These are phyloP conservation scores for Pueraria montana DNA, from an alignment of 306 rosid genomes.

Conservation along the genomic window DNA sequence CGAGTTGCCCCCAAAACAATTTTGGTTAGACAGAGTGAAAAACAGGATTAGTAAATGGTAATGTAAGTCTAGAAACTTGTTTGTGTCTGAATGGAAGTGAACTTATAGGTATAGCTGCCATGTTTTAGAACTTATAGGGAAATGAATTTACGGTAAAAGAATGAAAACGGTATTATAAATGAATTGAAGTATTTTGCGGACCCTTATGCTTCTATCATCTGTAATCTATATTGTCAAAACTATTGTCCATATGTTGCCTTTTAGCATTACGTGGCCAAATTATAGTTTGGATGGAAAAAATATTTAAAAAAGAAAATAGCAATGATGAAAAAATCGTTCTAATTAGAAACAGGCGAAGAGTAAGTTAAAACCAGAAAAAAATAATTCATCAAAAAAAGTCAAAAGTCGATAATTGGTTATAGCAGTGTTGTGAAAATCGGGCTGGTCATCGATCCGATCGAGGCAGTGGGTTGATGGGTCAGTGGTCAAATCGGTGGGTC, in stretches of 20 bases:
- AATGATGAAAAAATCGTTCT: neutral
- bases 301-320: neutral
- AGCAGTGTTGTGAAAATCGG: too few species aligned
- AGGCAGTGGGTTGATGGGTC: too few species aligned
- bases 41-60: slow-evolving; percentile 1
- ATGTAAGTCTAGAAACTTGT: slow-evolving; percentile 34
- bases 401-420: too few species aligned
- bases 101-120: slow-evolving; percentile 4
- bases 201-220: neutral
- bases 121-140: slow-evolving; percentile 3
- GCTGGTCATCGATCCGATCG: too few species aligned
- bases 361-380: neutral
- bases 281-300: neutral
- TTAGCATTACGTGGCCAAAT: neutral
- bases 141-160: slow-evolving; percentile 24
- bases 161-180: slow-evolving; percentile 5
- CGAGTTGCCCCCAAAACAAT: neutral
- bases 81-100: slow-evolving; percentile 24
- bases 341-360: neutral
- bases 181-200: neutral
- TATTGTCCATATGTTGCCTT: slow-evolving; percentile 1
- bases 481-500: too few species aligned
- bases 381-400: too few species aligned
- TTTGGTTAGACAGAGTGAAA: slow-evolving; percentile 15
- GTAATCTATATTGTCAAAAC: neutral